Evolutionary conservation across 352 stramenopile species (phyloP).

Genomic region (Phytophthora ohioensis): DNA sequence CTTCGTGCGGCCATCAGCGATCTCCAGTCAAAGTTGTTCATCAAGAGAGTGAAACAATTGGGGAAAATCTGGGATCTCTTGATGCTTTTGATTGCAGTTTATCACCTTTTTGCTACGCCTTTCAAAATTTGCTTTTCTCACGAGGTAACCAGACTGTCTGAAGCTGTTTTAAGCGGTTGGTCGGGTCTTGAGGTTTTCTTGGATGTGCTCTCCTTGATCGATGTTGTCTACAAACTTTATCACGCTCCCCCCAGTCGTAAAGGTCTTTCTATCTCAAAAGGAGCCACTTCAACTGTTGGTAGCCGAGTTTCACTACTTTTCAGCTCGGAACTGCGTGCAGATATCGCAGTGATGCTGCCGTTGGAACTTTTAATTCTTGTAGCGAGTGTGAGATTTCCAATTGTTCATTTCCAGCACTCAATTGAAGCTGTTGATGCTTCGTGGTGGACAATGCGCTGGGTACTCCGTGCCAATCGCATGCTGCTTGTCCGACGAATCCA

Average conservation of each 20-base stretch:
- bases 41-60: conserved; percentile 41
- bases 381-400: conserved; percentile 4
- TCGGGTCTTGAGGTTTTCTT: conserved; percentile 56
- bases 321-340: conserved; percentile 42
- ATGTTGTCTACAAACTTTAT: conserved; percentile 48
- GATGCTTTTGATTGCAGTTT: conserved; percentile 55
- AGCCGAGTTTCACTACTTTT: not conserved
- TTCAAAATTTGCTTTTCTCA: conserved; percentile 68
- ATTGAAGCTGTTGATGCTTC: conserved; percentile 2
- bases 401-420: not conserved
- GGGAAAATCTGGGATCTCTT: conserved; percentile 57
- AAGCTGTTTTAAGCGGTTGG: conserved; percentile 39
- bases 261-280: conserved; percentile 2
- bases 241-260: conserved; percentile 24
- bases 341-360: conserved; percentile 54
- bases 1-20: conserved; percentile 26
- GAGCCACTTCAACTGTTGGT: not conserved
- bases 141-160: conserved; percentile 41
- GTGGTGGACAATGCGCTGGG: conserved; percentile 48
- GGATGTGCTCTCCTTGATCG: conserved; percentile 51
- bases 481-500: conserved; percentile 47
- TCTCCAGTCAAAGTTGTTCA: conserved; percentile 44
- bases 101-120: conserved; percentile 49
- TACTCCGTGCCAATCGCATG: conserved; percentile 62
- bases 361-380: conserved; percentile 51